A percentile compares a stretch with the other conserved stretches of the same genome.
Conservation (phyloP, 805 yeast species). For the Monosporozyma unispora region DNA sequence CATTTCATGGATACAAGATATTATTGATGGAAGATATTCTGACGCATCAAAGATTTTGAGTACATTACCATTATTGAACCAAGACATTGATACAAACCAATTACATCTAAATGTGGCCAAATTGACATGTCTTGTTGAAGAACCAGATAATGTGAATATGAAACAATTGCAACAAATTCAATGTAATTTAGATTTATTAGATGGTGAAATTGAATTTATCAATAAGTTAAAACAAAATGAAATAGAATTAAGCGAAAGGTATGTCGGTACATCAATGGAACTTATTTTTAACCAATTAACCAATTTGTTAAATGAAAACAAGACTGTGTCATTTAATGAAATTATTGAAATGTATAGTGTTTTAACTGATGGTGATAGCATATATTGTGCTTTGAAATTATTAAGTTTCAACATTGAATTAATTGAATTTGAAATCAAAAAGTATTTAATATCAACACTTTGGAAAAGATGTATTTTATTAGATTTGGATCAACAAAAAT, state of each 20-base stretch:
- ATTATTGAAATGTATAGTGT: slow-evolving; percentile 46
- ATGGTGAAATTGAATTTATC: slow-evolving; percentile 39
- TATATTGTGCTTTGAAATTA: slow-evolving; percentile 42
- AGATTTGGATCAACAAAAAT: slow-evolving; percentile 33
- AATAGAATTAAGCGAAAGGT: slow-evolving; percentile 18
- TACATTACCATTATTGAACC: slow-evolving; percentile 35
- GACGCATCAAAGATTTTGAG: slow-evolving; percentile 43
- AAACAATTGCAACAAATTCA: slow-evolving; percentile 38
- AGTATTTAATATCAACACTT: slow-evolving; percentile 30
- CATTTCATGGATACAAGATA: slow-evolving; percentile 65
- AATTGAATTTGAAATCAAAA: slow-evolving; percentile 26
- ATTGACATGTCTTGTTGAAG: slow-evolving; percentile 45
- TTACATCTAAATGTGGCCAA: slow-evolving; percentile 66
- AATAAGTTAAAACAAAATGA: slow-evolving; percentile 22
- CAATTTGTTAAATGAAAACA: slow-evolving; percentile 23
- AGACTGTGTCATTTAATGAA: slow-evolving; percentile 36
- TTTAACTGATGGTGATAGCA: slow-evolving; percentile 32
- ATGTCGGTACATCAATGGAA: slow-evolving; percentile 15
- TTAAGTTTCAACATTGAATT: slow-evolving; percentile 32
- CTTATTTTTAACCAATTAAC: slow-evolving; percentile 18
- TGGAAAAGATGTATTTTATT: slow-evolving; percentile 53
- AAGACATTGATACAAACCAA: slow-evolving; percentile 35
- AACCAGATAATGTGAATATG: slow-evolving; percentile 6
- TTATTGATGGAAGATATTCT: slow-evolving; percentile 42
- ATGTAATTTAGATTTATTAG: slow-evolving; percentile 38